phyloP scores from a whole-genome alignment of 208 protist species.

The Leishmania aethiopica region DNA sequence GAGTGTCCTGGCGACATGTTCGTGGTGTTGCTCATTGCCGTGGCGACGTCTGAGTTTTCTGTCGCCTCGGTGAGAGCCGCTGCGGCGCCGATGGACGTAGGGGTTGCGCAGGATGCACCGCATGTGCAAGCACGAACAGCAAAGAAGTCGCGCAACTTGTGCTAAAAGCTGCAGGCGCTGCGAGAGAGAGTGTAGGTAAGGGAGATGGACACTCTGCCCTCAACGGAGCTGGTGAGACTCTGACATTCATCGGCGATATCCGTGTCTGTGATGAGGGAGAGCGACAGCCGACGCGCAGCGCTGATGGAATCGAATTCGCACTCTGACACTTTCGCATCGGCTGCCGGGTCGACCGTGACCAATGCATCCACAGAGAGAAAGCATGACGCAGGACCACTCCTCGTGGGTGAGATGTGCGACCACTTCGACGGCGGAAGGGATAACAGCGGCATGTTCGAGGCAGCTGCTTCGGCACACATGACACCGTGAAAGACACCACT shows the following conservation, averaged over 20 bases:
- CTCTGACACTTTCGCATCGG: not conserved
- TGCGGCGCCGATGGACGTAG: not conserved
- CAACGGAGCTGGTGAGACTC: not conserved
- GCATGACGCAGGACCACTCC: not conserved
- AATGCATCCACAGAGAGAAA: not conserved
- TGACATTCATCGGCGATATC: slow-evolving; percentile 27
- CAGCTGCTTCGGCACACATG: not conserved
- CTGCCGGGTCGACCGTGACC: not conserved
- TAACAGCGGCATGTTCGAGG: not conserved
- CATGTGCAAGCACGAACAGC: not conserved
- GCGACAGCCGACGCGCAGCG: not conserved
- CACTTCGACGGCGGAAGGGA: slow-evolving; percentile 5
- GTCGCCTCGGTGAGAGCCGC: not conserved
- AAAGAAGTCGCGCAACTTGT: not conserved
- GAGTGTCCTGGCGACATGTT: slow-evolving; percentile 1
- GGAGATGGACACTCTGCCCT: slow-evolving; percentile 1
- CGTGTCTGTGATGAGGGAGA: slow-evolving; percentile 19
- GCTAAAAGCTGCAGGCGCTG: not conserved
- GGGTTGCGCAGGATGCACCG: not conserved
- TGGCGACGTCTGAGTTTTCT: not conserved
- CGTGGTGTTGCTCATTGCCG: not conserved
- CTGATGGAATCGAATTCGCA: not conserved
- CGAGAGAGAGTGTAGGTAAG: not conserved
- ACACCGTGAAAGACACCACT: not conserved
- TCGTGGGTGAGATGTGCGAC: slow-evolving; percentile 2